phyloP scores from a whole-genome alignment of 176 grass and related monocot species.

The Zoysia japonica region DNA sequence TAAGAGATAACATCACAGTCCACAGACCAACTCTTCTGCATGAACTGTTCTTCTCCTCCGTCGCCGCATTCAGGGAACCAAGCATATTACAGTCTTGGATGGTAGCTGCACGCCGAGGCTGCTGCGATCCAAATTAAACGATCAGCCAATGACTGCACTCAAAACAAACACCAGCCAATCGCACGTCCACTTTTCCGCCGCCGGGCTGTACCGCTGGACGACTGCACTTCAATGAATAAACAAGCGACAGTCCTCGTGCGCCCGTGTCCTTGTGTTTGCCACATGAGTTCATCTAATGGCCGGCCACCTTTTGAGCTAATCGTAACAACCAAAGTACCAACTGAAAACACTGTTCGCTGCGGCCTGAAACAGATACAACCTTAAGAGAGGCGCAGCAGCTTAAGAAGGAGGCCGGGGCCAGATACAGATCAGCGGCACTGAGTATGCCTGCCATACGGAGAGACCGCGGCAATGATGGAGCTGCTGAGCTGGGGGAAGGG shows the following conservation, averaged over 20 bases:
- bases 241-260: background rate
- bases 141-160: background rate
- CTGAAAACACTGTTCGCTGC: constrained; percentile 18
- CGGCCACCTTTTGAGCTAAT: background rate
- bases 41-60: background rate
- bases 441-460: background rate
- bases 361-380: constrained; percentile 5
- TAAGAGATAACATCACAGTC: background rate
- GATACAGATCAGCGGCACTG: constrained; percentile 16
- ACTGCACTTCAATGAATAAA: background rate
- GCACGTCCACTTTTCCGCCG: background rate
- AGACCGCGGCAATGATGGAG: background rate
- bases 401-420: background rate
- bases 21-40: constrained; percentile 13
- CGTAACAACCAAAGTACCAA: constrained; percentile 43
- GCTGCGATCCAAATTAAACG: background rate
- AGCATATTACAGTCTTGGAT: background rate
- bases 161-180: background rate
- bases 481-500: constrained; percentile 5
- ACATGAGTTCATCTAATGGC: constrained; percentile 39
- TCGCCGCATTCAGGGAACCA: constrained; percentile 13
- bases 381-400: background rate
- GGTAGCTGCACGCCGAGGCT: background rate
- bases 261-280: constrained; percentile 23
- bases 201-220: background rate